Base-by-base conservation (phyloP, 441 rosid genomes). In the Monsonia emarginata region DNA sequence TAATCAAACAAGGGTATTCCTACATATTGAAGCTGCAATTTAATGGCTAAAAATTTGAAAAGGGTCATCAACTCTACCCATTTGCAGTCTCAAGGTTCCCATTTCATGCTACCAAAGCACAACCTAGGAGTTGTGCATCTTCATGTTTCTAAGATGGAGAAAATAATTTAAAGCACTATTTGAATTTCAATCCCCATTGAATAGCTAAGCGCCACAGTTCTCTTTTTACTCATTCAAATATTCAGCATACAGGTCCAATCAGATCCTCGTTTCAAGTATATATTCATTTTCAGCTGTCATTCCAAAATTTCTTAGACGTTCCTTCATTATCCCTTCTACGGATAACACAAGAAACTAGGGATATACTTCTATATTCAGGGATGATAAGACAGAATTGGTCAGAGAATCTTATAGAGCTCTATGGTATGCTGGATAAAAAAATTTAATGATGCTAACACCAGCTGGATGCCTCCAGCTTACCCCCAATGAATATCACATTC, bases 311-410 rank as follows among this genome's bases (percentile, higher is more conserved):
- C n/a, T 11, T 4, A 14, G 3, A 42, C 14, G 5, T 46, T 18
- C 21, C 54, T 46, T 46, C 54, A n/a, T 46, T 46, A 46, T 18
- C 14, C 54, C 22, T 46, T n/a, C 54, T 46, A n/a, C 40, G 65
- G 56, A 28, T 61, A 54, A 56, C 46, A 21, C 21, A 61, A 38
- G n/a, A 40, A 65, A 46, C n/a, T 26, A 6, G 16, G 18, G 6
- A 36, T 32, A 3, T 21, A 54, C 34, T 42, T 36, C 25, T 11
- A 58, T 18, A 60, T 57, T 64, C 21, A 63, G 46, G 52, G 25
- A 63, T 65, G 60, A 61, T 30, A 34, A 48, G 64, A 50, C 61
- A 67, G 50, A 22, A 32, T 24, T n/a, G 22, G 30, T 58, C 25
- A 4, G 59, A 42, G 62, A 65, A 63, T 16, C 70, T 63, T 4